Percentiles rank a stretch among this genome's conserved stretches.
These are phyloP conservation scores for Eucalyptus regnans DNA, from an alignment of 345 rosid species.

Conservation along the genomic window DNA sequence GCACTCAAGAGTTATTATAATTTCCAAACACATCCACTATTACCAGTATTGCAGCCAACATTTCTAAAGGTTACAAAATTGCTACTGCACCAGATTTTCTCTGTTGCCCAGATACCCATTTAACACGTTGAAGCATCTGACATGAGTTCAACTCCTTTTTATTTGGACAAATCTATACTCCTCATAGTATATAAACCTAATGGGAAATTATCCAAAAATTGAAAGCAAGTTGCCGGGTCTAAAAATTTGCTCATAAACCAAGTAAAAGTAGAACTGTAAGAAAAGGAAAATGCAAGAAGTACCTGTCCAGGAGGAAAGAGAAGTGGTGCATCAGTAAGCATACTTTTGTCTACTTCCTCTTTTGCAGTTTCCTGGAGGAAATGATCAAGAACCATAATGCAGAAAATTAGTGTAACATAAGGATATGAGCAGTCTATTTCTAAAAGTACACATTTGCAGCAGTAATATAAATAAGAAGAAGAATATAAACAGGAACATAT, in stretches of 20 bases:
- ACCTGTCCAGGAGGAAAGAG: slow-evolving; percentile 96
- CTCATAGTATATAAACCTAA: not conserved
- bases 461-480: too few relatives aligned
- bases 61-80: not conserved
- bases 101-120: not conserved
- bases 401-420: not conserved
- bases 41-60: not conserved
- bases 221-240: not conserved
- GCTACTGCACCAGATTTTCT: not conserved
- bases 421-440: not conserved
- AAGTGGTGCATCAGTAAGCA: slow-evolving; percentile 93
- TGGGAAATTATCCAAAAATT: not conserved
- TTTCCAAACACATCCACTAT: not conserved
- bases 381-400: not conserved
- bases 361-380: slow-evolving; percentile 53
- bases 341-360: slow-evolving; percentile 65
- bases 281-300: not conserved
- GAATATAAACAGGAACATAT: too few relatives aligned
- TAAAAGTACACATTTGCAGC: too few relatives aligned
- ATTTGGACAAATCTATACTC: not conserved
- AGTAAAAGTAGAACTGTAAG: not conserved
- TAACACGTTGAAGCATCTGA: not conserved
- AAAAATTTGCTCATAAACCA: not conserved
- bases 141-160: not conserved
- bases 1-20: not conserved